phyloP scores from a whole-genome alignment of 2,329 filamentous ascomycete species.

The Cladophialophora immunda region DNA sequence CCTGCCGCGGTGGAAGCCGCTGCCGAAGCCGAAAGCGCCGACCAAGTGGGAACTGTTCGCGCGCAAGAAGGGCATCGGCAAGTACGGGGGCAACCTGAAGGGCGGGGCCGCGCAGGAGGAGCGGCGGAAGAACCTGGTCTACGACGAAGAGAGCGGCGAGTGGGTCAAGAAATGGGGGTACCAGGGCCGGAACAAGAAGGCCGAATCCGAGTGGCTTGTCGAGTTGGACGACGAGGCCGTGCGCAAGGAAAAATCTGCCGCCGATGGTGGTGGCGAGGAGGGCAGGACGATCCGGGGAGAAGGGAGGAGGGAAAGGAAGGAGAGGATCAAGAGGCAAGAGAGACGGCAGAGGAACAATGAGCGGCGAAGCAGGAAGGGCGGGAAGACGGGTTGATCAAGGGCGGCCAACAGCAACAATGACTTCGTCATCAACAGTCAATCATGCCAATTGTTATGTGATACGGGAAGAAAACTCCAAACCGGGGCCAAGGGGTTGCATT shows the following conservation, averaged over 20 bases:
- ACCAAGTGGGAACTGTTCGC: slow-evolving; percentile 98
- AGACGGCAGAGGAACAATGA: slow-evolving; percentile 73
- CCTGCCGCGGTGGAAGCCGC: slow-evolving; percentile 90
- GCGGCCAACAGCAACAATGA: not conserved
- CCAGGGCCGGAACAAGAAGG: slow-evolving; percentile 86
- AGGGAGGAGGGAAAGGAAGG: slow-evolving; percentile 73
- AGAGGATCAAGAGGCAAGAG: slow-evolving; percentile 70
- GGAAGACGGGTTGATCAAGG: slow-evolving; percentile 24
- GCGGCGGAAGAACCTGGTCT: slow-evolving; percentile 74
- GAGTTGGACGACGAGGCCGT: slow-evolving; percentile 85
- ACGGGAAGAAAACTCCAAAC: not conserved
- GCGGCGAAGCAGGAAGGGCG: slow-evolving; percentile 52
- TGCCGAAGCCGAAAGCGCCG: slow-evolving; percentile 80
- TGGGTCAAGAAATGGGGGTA: slow-evolving; percentile 97
- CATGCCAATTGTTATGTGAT: not conserved
- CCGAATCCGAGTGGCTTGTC: slow-evolving; percentile 85
- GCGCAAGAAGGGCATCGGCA: slow-evolving; percentile 90
- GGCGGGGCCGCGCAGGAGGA: slow-evolving; percentile 69
- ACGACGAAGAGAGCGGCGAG: slow-evolving; percentile 82
- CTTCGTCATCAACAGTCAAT: no score
- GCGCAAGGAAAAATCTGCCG: slow-evolving; percentile 67
- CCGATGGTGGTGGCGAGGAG: slow-evolving; percentile 59
- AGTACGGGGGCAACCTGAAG: slow-evolving; percentile 69
- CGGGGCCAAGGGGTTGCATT: not conserved
- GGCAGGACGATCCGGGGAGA: slow-evolving; percentile 68